These are phyloP conservation scores for Dactylorhiza incarnata DNA, from an alignment of 106 monocot species.

Conservation along the genomic window DNA sequence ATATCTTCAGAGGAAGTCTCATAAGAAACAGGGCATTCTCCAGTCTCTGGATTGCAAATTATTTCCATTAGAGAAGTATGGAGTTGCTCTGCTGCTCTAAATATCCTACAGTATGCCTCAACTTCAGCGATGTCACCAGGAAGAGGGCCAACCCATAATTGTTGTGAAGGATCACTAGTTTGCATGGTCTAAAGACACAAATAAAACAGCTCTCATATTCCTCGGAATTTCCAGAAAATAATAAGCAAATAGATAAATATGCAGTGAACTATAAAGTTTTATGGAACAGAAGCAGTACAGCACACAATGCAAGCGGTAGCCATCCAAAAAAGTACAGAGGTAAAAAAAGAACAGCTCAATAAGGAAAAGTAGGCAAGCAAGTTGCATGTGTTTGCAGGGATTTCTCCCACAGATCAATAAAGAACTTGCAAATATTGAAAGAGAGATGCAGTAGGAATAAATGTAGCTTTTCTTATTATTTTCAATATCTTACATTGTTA, in stretches of 20 bases:
- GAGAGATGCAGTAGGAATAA: no score
- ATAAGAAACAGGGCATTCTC: conserved; percentile 69
- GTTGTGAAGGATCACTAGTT: conserved; percentile 53
- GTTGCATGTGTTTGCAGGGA: not conserved
- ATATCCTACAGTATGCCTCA: conserved; percentile 97
- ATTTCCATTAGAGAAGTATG: conserved; percentile 73
- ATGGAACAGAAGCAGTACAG: not conserved
- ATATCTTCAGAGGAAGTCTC: conserved; percentile 62
- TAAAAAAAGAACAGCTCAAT: conserved; percentile 2
- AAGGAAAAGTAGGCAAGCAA: not conserved
- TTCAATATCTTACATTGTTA: no score
- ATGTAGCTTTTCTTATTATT: no score
- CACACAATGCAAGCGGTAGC: no score
- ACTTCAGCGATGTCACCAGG: conserved; percentile 97
- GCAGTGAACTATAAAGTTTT: not conserved
- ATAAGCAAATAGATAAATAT: not conserved
- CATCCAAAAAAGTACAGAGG: not conserved
- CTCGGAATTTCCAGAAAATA: not conserved
- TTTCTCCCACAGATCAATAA: not conserved
- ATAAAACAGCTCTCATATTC: not conserved
- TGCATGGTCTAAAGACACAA: conserved; percentile 35
- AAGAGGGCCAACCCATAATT: conserved; percentile 78
- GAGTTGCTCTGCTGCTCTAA: conserved; percentile 88
- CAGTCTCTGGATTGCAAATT: conserved; percentile 92
- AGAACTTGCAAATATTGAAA: not conserved